Percentiles rank a stretch among this genome's conserved stretches.
Evolutionary conservation across 2,329 filamentous ascomycete genomes (phyloP).

Genomic region (Niveomyces coronatus): DNA sequence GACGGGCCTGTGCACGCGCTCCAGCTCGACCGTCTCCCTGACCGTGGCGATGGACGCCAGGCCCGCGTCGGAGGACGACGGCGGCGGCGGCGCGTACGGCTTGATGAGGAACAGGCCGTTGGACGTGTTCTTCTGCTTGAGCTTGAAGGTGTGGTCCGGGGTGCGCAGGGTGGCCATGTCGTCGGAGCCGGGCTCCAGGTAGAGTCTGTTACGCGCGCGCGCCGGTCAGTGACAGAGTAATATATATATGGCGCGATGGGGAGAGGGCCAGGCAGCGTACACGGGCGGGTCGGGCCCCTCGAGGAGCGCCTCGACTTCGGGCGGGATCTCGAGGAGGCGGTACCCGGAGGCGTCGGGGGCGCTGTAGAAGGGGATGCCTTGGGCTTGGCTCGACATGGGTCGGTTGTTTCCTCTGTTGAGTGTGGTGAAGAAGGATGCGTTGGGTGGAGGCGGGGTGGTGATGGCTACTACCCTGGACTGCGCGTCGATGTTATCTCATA

Average conservation of each 20-base stretch:
- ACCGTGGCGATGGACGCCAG: constrained; percentile 44
- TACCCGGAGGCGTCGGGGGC: constrained; percentile 39
- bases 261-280: constrained; percentile 37
- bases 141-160: constrained; percentile 41
- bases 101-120: constrained; percentile 51
- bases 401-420: no score
- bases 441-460: no score
- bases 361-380: constrained; percentile 41
- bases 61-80: constrained; percentile 20
- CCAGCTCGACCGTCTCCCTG: constrained; percentile 53
- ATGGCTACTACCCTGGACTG: no score
- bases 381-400: constrained; percentile 38
- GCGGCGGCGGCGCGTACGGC: constrained; percentile 15
- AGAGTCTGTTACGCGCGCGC: constrained; percentile 35
- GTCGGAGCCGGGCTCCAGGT: constrained; percentile 35
- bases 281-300: constrained; percentile 42
- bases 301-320: constrained; percentile 45
- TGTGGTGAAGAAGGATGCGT: no score
- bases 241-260: no score
- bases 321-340: constrained; percentile 52
- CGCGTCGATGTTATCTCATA: no score
- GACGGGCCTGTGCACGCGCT: constrained; percentile 41
- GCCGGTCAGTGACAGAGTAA: constrained; percentile 5
- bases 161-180: constrained; percentile 41
- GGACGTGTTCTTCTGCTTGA: constrained; percentile 58